These are phyloP conservation scores for Xylaria flabelliformis DNA, from an alignment of 495 filamentous ascomycete species.

Conservation along the genomic window DNA sequence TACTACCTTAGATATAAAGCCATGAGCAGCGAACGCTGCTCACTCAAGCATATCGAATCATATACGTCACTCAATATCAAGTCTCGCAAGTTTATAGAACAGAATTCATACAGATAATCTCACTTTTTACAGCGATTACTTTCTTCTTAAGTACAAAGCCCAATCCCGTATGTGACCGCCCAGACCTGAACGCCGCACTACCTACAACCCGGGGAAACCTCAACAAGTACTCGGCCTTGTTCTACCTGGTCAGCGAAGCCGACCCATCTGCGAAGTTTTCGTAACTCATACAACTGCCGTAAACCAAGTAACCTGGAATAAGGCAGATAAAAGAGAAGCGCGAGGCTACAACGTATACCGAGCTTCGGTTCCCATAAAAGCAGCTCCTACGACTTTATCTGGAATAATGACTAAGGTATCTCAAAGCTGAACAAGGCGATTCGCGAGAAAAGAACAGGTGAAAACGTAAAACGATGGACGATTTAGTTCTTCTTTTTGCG, in stretches of 20 bases:
- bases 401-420: conserved; percentile 19
- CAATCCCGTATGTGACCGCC: conserved; percentile 23
- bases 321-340: neutral
- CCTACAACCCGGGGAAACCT: conserved; percentile 12
- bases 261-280: conserved; percentile 26
- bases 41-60: neutral
- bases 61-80: neutral
- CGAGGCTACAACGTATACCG: neutral
- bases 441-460: conserved; percentile 8
- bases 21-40: neutral
- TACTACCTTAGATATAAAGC: neutral
- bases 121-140: conserved; percentile 21
- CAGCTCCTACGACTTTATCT: neutral
- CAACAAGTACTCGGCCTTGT: conserved; percentile 11
- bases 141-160: conserved; percentile 22
- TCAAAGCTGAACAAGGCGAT: neutral
- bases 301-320: neutral
- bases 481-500: conserved; percentile 55
- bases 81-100: neutral
- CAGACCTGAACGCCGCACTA: conserved; percentile 29
- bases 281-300: conserved; percentile 26
- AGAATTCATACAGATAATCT: neutral
- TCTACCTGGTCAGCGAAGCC: conserved; percentile 13
- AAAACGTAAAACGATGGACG: neutral
- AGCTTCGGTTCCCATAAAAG: conserved; percentile 3